Percentiles rank a stretch among this genome's conserved stretches.
Conservation (phyloP, 2,329 filamentous ascomycete genomes). For the Penicillium sp. region DNA sequence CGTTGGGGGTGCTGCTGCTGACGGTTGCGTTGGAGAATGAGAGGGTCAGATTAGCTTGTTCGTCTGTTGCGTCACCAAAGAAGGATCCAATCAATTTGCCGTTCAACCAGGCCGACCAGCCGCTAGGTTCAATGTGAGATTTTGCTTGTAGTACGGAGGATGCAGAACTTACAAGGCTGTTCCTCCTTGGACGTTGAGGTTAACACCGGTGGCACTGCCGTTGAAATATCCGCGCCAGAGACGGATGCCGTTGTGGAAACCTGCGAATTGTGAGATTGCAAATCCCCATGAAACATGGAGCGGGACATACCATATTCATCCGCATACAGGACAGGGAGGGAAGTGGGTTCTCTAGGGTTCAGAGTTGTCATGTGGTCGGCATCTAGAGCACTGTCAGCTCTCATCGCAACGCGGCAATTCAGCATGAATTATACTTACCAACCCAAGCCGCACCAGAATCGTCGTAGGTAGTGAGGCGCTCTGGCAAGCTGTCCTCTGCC, state of each 20-base stretch:
- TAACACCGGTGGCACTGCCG: conserved; percentile 35
- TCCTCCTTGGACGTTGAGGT: conserved; percentile 56
- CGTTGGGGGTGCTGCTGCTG: conserved; percentile 52
- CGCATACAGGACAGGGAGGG: conserved; percentile 48
- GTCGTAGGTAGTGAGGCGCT: conserved; percentile 42
- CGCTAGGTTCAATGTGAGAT: conserved; percentile 33
- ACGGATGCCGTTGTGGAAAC: conserved; percentile 47
- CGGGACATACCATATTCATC: conserved; percentile 42
- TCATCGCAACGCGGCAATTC: background rate
- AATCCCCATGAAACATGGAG: background rate
- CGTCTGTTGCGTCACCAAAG: conserved; percentile 42
- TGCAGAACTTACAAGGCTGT: conserved; percentile 44
- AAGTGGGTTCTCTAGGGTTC: conserved; percentile 45
- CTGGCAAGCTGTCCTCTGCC: conserved; percentile 47
- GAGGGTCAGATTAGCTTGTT: conserved; percentile 39
- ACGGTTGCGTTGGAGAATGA: conserved; percentile 55
- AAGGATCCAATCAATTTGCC: conserved; percentile 58
- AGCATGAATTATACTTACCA: conserved; percentile 25
- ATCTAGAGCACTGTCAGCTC: conserved; percentile 19
- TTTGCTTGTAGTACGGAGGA: background rate
- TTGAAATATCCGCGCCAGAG: conserved; percentile 50
- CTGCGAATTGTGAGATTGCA: conserved; percentile 9
- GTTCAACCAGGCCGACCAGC: conserved; percentile 61
- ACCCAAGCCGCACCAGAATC: conserved; percentile 42
- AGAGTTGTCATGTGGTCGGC: conserved; percentile 45